Base-by-base conservation (phyloP, 306 rosid genomes). In the Hippophae rhamnoides region DNA sequence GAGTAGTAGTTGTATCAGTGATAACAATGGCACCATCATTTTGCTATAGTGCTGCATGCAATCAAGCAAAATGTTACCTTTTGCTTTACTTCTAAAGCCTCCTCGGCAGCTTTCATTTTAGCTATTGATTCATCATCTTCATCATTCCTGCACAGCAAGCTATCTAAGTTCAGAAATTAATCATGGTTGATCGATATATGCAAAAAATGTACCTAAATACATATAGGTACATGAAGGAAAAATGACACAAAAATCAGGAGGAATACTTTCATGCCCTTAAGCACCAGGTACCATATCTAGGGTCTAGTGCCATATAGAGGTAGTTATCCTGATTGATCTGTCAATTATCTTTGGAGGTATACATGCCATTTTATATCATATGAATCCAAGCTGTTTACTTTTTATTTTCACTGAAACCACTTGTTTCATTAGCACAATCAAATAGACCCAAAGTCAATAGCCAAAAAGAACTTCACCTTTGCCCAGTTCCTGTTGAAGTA, bases 51-150 rank as follows among this genome's bases (percentile, higher is more conserved):
- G 23, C 23, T 18, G 23, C 23, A 18, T 18, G 23, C 23, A 18
- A 18, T 48, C 14, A 65, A 53, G 70, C 11, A 25, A 41, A 58
- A 57, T 42, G 9, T 65, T 77, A 92, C 98, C 95, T 85, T 92
- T 69, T 85, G 79, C 67, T 83, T 82, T 60, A 75, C 89, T 76
- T 83, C 87, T 63, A 92, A 66, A 47, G 96, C 93, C 55, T 83
- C 84, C 83, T 83, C 92, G 56, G 98, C 80, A 71, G 89, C 95
- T 85, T 76, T 78, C 98, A 87, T 92, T 76, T 69, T 85, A 13
- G 75, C 64, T 27, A 87, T 54, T 40, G 98, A 75, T 18, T 18
- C 23, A 76, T 87, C 98, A 78, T 65, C 50, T 63, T 84, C 98
- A 49, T 87, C 89, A 75, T 81, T 71, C 79, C 98, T 90, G 79